Evolutionary conservation across 345 rosid genomes (phyloP).

Genomic region (Gossypium thurberi): DNA sequence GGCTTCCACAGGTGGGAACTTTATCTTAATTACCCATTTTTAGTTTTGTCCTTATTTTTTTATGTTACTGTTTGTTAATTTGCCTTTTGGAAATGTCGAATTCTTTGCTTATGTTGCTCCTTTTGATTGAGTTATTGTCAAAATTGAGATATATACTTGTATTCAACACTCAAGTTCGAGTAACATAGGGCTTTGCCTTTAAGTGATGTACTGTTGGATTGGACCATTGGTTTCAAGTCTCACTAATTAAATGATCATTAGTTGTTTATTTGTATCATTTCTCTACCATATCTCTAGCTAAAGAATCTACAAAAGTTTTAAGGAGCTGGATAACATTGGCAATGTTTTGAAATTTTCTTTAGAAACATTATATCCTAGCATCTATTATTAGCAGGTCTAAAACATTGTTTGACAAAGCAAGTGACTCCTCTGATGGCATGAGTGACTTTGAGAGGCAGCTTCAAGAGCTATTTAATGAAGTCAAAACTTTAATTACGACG

Average conservation of each 20-base stretch:
- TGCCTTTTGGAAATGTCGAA: background rate
- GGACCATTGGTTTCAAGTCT: background rate
- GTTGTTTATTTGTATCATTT: background rate
- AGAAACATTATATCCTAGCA: background rate
- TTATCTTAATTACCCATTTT: background rate
- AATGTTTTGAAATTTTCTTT: conserved; percentile 10
- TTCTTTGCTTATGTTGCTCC: background rate
- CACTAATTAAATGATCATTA: background rate
- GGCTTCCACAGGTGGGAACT: conserved; percentile 37
- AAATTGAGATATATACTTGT: background rate
- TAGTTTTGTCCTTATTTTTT: conserved; percentile 1
- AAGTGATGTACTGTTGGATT: background rate
- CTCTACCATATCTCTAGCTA: background rate
- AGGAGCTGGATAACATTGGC: conserved; percentile 12
- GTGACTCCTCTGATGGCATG: conserved; percentile 29
- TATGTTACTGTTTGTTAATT: background rate
- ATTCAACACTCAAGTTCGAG: background rate
- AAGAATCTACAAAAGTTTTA: background rate
- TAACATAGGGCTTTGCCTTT: conserved; percentile 8
- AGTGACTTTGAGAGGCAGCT: conserved; percentile 55
- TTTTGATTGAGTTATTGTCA: too few relatives aligned
- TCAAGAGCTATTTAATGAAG: conserved; percentile 64
- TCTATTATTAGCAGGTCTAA: conserved; percentile 34
- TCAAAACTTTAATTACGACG: conserved; percentile 46
- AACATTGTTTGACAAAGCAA: conserved; percentile 21